phyloP scores from a whole-genome alignment of 2,329 filamentous ascomycete genomes.

The Albifimbria verrucaria region DNA sequence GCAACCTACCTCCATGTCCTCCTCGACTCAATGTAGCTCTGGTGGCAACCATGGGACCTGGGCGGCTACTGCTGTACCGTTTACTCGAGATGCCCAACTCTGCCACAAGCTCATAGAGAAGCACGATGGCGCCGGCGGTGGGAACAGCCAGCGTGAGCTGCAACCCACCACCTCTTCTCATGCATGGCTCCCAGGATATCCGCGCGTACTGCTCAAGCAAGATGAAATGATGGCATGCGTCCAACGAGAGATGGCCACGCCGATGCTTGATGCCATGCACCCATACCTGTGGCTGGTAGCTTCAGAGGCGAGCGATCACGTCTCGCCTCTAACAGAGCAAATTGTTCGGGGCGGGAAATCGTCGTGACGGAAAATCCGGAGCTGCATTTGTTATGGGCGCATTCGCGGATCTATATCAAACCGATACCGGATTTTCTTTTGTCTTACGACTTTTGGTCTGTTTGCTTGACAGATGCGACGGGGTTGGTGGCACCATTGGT shows the following conservation, averaged over 20 bases:
- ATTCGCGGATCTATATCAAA: background rate
- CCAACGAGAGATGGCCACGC: background rate
- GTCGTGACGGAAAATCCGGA: background rate
- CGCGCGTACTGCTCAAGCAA: background rate
- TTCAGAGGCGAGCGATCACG: background rate
- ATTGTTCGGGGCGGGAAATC: conserved; percentile 1
- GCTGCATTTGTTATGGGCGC: background rate
- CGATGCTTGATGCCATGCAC: background rate
- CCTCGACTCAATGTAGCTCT: background rate
- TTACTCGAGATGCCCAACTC: background rate
- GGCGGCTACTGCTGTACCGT: background rate
- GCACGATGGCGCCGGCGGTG: background rate
- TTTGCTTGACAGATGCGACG: background rate
- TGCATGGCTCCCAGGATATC: background rate
- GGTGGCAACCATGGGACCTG: background rate
- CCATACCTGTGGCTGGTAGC: conserved; percentile 1
- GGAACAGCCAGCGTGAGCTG: background rate
- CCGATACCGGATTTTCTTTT: background rate
- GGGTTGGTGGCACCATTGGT: background rate
- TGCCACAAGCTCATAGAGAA: background rate
- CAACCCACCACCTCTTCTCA: background rate
- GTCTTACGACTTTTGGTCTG: background rate
- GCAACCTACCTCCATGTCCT: background rate
- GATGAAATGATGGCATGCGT: background rate
- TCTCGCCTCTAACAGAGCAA: background rate